Percentiles rank a stretch among this genome's conserved stretches.
Conservation (phyloP, 2,329 filamentous ascomycete genomes). For the Elsinoe ampelina region DNA sequence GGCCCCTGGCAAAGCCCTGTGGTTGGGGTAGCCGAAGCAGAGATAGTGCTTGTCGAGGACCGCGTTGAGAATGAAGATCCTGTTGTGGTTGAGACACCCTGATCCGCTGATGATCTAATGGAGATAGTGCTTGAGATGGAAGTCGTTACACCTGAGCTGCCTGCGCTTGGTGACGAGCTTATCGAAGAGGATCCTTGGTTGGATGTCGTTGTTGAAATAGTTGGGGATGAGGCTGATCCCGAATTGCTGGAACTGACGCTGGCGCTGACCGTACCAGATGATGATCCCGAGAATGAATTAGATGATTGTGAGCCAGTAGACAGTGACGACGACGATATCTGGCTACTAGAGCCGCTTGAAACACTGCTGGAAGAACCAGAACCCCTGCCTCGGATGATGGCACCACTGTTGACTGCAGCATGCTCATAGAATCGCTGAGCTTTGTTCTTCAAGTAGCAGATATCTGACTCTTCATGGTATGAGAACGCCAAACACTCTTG, state of each 20-base stretch:
- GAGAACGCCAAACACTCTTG: slow-evolving; percentile 7
- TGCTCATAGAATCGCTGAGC: not conserved
- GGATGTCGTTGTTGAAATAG: not conserved
- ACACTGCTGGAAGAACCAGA: not conserved
- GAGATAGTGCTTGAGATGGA: not conserved
- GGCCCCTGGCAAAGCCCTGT: no score
- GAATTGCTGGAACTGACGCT: not conserved
- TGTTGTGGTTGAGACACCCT: no score
- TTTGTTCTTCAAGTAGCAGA: slow-evolving; percentile 14
- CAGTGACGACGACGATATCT: not conserved
- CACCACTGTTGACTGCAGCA: slow-evolving; percentile 1
- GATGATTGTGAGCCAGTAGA: not conserved
- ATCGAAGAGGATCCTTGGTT: not conserved
- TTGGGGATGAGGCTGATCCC: not conserved
- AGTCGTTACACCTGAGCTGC: not conserved
- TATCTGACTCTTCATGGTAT: not conserved
- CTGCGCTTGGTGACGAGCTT: not conserved
- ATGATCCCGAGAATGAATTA: not conserved
- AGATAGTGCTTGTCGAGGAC: not conserved
- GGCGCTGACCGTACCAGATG: not conserved
- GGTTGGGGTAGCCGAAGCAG: not conserved
- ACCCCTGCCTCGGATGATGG: not conserved
- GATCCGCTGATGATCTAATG: not conserved
- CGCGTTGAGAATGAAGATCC: no score
- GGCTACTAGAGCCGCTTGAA: not conserved